Evolutionary conservation across 1,139 yeast genomes (phyloP), one percentile per base, ranked within the genome.

Genomic region (Saccharomyces hybrid): DNA sequence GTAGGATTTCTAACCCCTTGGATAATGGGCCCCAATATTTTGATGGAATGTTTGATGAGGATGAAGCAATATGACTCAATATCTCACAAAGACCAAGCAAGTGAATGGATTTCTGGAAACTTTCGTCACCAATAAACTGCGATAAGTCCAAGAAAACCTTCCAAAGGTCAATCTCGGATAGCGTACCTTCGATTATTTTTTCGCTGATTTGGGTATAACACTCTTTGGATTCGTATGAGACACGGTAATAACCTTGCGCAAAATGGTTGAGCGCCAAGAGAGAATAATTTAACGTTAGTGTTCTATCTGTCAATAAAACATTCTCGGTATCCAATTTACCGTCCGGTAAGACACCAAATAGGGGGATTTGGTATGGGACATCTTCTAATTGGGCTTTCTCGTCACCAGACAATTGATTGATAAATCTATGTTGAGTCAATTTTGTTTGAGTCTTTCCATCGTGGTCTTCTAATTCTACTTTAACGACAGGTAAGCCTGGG

Each of bases 401-500:
- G 11, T 48, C 50, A 11, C 47, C 44, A 5, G 47, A 54, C 11
- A 48, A 5, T 31, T 32, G 47, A 6, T 67, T 64, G 46, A 64
- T 54, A 59, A 72, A 81, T 55, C 83, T 72, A 63, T 82, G 83
- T 67, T 84, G 90, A 52, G 74, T 80, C 47, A 80, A 61, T 8
- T 63, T 58, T 5, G 82, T 60, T 47, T 41, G 52, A 5, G 34
- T 46, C 3, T 27, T 38, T 5, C 69, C 65, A 3, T 62, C 68
- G 4, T 64, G 73, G 0, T 65, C 65, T 25, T 60, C 60, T 0
- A 65, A 56, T 0, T 68, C 59, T 1, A 83, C 81, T 7, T 67
- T 65, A 14, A 85, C 64, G 2, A 80, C 64, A 3, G 93, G 91
- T 54, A 71, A 77, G 0, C 89, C 89, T 0, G 83, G 75, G 26